These are phyloP conservation scores for Arctostaphylos glauca DNA, from an alignment of 148 eudicot species.

Conservation along the genomic window DNA sequence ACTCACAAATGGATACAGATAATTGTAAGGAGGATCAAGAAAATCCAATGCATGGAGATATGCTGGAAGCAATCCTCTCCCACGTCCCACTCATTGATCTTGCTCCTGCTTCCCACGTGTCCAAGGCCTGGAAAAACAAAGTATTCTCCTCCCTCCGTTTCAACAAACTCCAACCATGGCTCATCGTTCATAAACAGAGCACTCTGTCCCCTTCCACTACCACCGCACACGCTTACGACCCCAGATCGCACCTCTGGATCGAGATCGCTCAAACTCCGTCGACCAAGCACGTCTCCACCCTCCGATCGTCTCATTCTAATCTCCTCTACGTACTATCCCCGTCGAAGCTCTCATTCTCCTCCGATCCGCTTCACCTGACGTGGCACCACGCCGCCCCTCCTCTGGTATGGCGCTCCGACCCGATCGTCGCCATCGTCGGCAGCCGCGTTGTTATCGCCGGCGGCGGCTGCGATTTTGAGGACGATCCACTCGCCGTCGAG, in stretches of 20 bases:
- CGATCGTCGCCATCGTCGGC: constrained; percentile 55
- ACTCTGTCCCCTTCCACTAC: constrained; percentile 17
- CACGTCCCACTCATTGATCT: constrained; percentile 59
- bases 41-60: constrained; percentile 44
- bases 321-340: constrained; percentile 43
- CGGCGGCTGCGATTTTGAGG: constrained; percentile 43
- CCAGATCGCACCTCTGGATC: constrained; percentile 52
- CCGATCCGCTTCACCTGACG: constrained; percentile 45
- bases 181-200: constrained; percentile 48
- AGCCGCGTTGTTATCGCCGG: constrained; percentile 51
- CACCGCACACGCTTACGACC: constrained; percentile 55
- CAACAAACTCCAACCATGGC: constrained; percentile 51
- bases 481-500: constrained; percentile 51
- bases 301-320: constrained; percentile 41
- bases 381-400: constrained; percentile 55
- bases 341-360: constrained; percentile 33
- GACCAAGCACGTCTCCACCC: constrained; percentile 15
- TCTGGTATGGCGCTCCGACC: constrained; percentile 50
- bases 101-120: constrained; percentile 42
- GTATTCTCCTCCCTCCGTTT: constrained; percentile 37
- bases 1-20: background rate
- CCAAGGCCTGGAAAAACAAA: constrained; percentile 51
- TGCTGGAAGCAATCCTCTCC: constrained; percentile 50
- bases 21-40: background rate
- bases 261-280: constrained; percentile 13